Conservation (phyloP, 768 basidiomycete genomes). For the Lactarius pseudohatsudake region DNA sequence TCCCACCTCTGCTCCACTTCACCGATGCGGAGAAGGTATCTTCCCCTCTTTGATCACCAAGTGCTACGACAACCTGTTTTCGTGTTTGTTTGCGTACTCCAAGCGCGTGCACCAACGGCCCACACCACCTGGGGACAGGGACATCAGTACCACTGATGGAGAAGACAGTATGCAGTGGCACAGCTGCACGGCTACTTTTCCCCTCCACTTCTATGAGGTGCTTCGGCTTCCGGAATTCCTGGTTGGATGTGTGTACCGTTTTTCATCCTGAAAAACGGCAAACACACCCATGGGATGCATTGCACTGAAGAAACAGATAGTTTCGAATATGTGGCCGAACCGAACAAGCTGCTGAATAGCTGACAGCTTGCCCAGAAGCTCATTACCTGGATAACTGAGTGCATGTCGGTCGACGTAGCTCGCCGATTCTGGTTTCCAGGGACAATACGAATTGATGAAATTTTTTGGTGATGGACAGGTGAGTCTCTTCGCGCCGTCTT, state of each 20-base stretch:
- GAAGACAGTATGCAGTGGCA: slow-evolving; percentile 48
- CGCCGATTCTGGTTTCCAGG: background rate
- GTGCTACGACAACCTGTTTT: slow-evolving; percentile 76
- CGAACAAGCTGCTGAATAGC: slow-evolving; percentile 74
- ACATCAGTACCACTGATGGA: slow-evolving; percentile 22
- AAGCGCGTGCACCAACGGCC: slow-evolving; percentile 93
- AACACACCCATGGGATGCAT: background rate
- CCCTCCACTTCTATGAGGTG: slow-evolving; percentile 79
- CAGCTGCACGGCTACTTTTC: slow-evolving; percentile 87
- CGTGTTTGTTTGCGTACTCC: slow-evolving; percentile 87
- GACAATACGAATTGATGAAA: background rate
- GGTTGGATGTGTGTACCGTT: slow-evolving; percentile 62
- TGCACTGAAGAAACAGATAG: slow-evolving; percentile 39
- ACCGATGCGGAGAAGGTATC: slow-evolving; percentile 56
- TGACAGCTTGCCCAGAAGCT: slow-evolving; percentile 53
- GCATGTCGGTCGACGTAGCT: slow-evolving; percentile 2
- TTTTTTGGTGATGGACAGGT: background rate
- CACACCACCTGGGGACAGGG: slow-evolving; percentile 36
- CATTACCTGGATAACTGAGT: slow-evolving; percentile 51
- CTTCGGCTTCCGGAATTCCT: slow-evolving; percentile 82
- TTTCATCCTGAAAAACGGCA: too few relatives aligned
- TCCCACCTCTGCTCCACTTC: slow-evolving; percentile 65
- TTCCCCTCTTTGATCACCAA: slow-evolving; percentile 58
- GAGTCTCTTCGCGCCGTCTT: background rate
- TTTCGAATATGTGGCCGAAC: slow-evolving; percentile 87